A percentile compares a stretch with the other conserved stretches of the same genome.
phyloP scores from a whole-genome alignment of 345 rosid genomes.

The Hypericum perforatum region DNA sequence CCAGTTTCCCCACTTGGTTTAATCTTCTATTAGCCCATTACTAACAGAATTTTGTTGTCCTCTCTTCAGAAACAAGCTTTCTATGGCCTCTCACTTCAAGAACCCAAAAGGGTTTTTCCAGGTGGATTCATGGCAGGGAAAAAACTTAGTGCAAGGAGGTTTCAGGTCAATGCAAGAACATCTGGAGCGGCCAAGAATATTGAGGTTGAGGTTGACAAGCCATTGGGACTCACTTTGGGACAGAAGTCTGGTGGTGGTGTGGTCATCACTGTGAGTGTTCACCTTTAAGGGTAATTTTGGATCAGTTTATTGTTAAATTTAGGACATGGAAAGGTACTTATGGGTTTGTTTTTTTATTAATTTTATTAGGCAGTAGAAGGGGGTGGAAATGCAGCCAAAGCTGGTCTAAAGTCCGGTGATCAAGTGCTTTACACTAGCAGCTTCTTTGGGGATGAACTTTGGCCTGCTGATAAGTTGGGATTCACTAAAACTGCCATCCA shows the following conservation, averaged over 20 bases:
- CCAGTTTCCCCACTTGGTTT: neutral
- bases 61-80: slow-evolving; percentile 42
- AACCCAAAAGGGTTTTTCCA: slow-evolving; percentile 42
- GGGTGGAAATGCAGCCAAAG: slow-evolving; percentile 91
- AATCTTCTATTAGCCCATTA: too few species aligned
- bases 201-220: slow-evolving; percentile 96
- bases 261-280: slow-evolving; percentile 61
- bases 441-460: slow-evolving; percentile 97
- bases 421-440: slow-evolving; percentile 95
- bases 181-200: slow-evolving; percentile 65
- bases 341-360: neutral
- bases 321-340: neutral
- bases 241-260: slow-evolving; percentile 90
- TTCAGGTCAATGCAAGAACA: slow-evolving; percentile 53
- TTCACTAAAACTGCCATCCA: slow-evolving; percentile 97
- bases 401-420: slow-evolving; percentile 85
- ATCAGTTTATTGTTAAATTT: neutral
- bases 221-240: slow-evolving; percentile 82
- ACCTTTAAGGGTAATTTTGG: neutral
- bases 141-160: slow-evolving; percentile 24
- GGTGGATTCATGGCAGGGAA: slow-evolving; percentile 26
- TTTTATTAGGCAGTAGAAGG: slow-evolving; percentile 67
- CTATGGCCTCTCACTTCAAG: slow-evolving; percentile 59
- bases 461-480: slow-evolving; percentile 98
- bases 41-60: too few species aligned